These are phyloP conservation scores for Ceratocystis albifundus DNA, from an alignment of 2,329 filamentous ascomycete species.

Conservation along the genomic window DNA sequence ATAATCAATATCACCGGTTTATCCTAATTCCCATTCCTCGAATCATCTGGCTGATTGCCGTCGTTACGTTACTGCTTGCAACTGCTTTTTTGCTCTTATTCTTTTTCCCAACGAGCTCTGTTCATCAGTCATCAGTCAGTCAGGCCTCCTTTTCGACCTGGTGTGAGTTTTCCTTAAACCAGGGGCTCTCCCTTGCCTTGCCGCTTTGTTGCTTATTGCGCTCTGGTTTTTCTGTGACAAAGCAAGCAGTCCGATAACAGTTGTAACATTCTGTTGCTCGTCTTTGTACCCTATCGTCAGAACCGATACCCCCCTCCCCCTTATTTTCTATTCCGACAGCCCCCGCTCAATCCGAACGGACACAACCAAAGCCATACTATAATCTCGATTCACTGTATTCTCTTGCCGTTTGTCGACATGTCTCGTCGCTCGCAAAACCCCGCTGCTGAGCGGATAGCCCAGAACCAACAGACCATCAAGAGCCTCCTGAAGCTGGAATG, in stretches of 20 bases:
- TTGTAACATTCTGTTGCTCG: neutral
- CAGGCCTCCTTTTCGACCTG: neutral
- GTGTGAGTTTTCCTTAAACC: neutral
- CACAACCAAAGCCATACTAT: neutral
- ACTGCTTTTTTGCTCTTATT: neutral
- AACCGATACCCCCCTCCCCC: neutral
- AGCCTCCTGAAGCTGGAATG: conserved; percentile 83
- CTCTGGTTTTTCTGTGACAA: conserved; percentile 8
- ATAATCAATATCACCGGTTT: neutral
- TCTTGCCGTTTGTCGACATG: conserved; percentile 41
- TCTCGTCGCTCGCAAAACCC: conserved; percentile 68
- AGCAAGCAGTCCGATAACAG: neutral
- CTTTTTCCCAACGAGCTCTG: neutral
- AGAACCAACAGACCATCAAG: conserved; percentile 91
- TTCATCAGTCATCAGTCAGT: neutral
- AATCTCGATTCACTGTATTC: neutral
- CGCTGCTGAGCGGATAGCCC: conserved; percentile 74
- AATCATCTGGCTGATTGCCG: neutral
- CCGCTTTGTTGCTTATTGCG: neutral
- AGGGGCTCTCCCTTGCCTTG: conserved; percentile 12
- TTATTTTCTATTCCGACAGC: neutral
- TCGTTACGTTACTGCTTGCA: neutral
- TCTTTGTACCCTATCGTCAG: conserved; percentile 20
- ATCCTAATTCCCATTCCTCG: neutral
- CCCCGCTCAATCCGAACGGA: neutral